These are phyloP conservation scores for Neurospora africana DNA, from an alignment of 495 filamentous ascomycete species.

Conservation along the genomic window DNA sequence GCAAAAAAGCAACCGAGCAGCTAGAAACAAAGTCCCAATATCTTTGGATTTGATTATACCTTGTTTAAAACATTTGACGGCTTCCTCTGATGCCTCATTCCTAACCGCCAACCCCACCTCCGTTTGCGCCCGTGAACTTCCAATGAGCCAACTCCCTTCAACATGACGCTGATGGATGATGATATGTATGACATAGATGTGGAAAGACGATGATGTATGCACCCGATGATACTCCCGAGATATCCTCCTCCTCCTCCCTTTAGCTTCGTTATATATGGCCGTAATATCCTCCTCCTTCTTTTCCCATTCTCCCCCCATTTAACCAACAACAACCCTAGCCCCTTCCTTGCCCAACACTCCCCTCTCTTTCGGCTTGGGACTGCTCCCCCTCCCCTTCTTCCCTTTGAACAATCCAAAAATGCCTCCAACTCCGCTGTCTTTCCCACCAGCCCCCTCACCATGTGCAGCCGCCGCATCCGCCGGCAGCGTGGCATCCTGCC, in stretches of 20 bases:
- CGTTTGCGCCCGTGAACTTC: neutral
- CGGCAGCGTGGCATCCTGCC: slow-evolving; percentile 68
- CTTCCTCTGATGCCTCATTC: neutral
- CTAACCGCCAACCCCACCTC: neutral
- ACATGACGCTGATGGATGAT: neutral
- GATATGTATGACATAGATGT: neutral
- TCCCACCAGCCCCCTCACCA: slow-evolving; percentile 26
- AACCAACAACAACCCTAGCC: slow-evolving; percentile 62
- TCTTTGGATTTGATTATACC: neutral
- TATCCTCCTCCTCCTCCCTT: neutral
- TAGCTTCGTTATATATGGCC: neutral
- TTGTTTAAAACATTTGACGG: neutral
- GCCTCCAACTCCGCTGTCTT: slow-evolving; percentile 44
- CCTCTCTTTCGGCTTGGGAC: slow-evolving; percentile 86
- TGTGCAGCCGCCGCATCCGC: slow-evolving; percentile 48
- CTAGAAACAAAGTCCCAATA: neutral
- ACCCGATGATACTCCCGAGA: neutral
- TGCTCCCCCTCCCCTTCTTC: slow-evolving; percentile 82
- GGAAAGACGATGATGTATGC: neutral
- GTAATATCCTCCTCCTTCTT: neutral
- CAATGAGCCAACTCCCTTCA: neutral
- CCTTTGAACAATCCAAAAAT: slow-evolving; percentile 83
- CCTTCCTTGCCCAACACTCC: slow-evolving; percentile 95
- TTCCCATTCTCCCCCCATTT: neutral
- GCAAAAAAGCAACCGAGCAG: neutral